Base-by-base conservation (phyloP, 345 rosid genomes). In the Moricandia moricandioides region DNA sequence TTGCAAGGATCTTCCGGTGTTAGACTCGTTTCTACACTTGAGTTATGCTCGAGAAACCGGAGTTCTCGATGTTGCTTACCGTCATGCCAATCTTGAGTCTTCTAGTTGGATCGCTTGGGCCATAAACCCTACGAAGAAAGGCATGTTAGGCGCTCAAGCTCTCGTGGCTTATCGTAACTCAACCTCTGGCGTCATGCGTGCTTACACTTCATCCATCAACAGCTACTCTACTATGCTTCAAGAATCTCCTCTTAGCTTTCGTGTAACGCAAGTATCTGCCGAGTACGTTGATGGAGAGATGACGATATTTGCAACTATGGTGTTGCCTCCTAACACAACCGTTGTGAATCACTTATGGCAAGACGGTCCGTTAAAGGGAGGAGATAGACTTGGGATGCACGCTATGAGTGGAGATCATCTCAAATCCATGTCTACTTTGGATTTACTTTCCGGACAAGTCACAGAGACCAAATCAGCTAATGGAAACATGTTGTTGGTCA, bases 331-430 rank as follows among this genome's bases (percentile, higher is more conserved):
- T 3, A 56, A 78, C 7, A 71, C 74, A n/a, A 62, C 81, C 4
- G 82, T 67, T 7, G 62, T 89, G 67, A 86, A 91, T 71, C 93
- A 89, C 65, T 82, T 88, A 33, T 91, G 97, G 97, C 93, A 91
- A 76, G 85, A 85, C 14, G 96, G 97, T 11, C 81, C 88, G 4
- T 58, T 91, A 27, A 80, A 85, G n/a, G 24, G 24, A 21, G 24
- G 24, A 21, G 24, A 21, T 21, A 21, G 24, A 21, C 24, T 21
- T 21, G 24, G 60, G 40, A 31, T 26, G 27, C 98, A 89, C 74
- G 35, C 73, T 3, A 71, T 82, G 55, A 59, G 74, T 29, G 97
- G 89, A 14, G 67, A 83, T 34, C 88, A 92, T 78, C 61, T 85
- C 67, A 82, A 76, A 71, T 21, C 24, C 24, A 21, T 21, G 24